phyloP scores from a whole-genome alignment of 2,329 filamentous ascomycete genomes.

The Emydomyces testavorans region DNA sequence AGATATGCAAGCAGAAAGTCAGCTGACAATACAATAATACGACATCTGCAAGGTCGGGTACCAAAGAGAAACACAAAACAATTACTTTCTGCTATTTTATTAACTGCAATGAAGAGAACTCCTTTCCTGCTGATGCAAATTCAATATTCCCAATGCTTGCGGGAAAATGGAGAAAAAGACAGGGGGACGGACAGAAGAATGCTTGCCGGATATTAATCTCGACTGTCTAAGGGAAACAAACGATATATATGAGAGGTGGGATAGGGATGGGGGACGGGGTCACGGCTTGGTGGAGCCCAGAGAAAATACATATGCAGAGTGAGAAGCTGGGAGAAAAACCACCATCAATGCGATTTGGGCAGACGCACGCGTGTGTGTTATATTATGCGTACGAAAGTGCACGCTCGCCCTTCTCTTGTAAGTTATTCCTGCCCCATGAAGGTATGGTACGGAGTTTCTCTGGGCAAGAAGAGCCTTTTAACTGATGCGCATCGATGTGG shows the following conservation, averaged over 20 bases:
- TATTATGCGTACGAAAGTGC: background rate
- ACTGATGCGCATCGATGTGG: conserved; percentile 9
- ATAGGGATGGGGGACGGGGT: background rate
- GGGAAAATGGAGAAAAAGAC: background rate
- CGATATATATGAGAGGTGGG: conserved; percentile 6
- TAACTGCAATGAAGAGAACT: background rate
- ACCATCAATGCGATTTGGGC: background rate
- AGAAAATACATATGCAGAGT: conserved; percentile 11
- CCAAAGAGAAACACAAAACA: conserved; percentile 9
- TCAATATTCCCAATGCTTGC: background rate
- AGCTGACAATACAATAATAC: conserved; percentile 14
- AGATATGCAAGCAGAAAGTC: conserved; percentile 12
- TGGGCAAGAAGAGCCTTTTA: background rate
- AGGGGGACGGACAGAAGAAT: conserved; percentile 3
- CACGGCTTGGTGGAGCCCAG: conserved; percentile 8
- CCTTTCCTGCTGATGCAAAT: background rate
- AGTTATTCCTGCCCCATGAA: background rate
- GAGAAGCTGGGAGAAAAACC: conserved; percentile 6
- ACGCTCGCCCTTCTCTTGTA: background rate
- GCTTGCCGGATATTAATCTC: conserved; percentile 10
- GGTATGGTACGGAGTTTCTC: background rate
- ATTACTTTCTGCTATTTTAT: background rate
- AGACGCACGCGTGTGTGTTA: conserved; percentile 3
- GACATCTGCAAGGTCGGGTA: conserved; percentile 11
- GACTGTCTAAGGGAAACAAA: conserved; percentile 6